Conservation (phyloP, 768 basidiomycete species). For the Lentinus tigrinus region DNA sequence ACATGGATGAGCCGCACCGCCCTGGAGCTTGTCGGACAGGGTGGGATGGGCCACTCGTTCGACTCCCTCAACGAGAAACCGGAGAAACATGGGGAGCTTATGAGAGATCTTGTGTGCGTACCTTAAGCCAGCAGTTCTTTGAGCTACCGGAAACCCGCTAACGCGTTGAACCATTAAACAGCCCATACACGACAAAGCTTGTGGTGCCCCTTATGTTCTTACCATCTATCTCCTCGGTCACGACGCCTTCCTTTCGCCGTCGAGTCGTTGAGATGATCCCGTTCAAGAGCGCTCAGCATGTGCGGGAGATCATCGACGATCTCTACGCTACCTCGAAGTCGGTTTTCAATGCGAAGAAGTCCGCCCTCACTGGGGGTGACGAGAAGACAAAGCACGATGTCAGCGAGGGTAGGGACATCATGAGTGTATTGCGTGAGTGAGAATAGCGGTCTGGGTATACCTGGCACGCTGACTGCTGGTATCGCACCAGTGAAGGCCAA, state of each 20-base stretch:
- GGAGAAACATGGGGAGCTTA: neutral
- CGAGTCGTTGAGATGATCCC: slow-evolving; percentile 42
- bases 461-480: neutral
- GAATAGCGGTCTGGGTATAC: neutral
- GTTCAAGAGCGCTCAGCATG: slow-evolving; percentile 36
- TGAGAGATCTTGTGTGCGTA: neutral
- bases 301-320: slow-evolving; percentile 44
- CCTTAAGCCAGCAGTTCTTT: no score
- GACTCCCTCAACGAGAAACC: slow-evolving; percentile 6
- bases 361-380: slow-evolving; percentile 24
- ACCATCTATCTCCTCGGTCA: slow-evolving; percentile 40
- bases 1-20: slow-evolving; percentile 15
- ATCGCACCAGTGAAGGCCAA: slow-evolving; percentile 16
- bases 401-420: slow-evolving; percentile 43
- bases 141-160: no score
- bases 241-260: slow-evolving; percentile 39
- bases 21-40: slow-evolving; percentile 15
- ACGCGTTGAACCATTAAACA: no score
- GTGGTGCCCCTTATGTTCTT: neutral
- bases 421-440: slow-evolving; percentile 45
- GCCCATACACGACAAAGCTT: neutral
- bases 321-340: slow-evolving; percentile 41
- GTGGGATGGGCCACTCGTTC: slow-evolving; percentile 10
- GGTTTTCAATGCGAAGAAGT: slow-evolving; percentile 39
- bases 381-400: slow-evolving; percentile 25